Base-by-base conservation (phyloP, 257 asterid genomes). In the Ilex asprella region DNA sequence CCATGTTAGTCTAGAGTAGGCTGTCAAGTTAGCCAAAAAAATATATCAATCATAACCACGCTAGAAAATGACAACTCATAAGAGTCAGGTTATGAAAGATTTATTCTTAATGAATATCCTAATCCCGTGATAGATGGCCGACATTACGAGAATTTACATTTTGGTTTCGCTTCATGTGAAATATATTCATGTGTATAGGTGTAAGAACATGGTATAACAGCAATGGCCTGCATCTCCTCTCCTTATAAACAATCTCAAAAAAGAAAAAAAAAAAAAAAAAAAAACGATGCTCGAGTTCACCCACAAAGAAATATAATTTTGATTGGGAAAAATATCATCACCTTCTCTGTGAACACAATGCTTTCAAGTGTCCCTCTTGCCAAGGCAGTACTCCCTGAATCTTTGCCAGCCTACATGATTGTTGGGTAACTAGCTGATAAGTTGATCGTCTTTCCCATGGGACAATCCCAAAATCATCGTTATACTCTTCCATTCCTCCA, bases 381-480 rank as follows among this genome's bases (percentile, higher is more conserved):
- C 91, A 67, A 63, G 96, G 84, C 41, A 87, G 84, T 50, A 82
- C 89, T 16, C 99, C 99, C 59, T 93, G 99, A 69, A 89, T 56
- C 72, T 79, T 81, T 2, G 97, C 95, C 44, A 93, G 86, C 70
- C 67, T 76, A 73, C 99, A 89, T 6, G 99, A 93, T 43, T 93
- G 99, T 31, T 88, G 77, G 0, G 94, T 73, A 64, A 93, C 83
- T 67, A 93, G 81, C 73, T 78, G 61, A 71, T 87, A 85, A 0
- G 87, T 85, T 12, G 89, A 79, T 8, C 62, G 72, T 58, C 86
- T 82, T 67, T 81, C 72, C 97, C 97, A 93, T 12, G 99, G 97
- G 54, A 93, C 81, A 10, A 93, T 67, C 16, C 97, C 99, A 49
- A 87, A 93, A n/a, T 93, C 97, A 2, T 93, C 99, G 21, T 86